Percentiles rank a stretch among this genome's conserved stretches.
Evolutionary conservation across 116 monocot genomes (phyloP).

Genomic region (Dioscorea cayenensis): DNA sequence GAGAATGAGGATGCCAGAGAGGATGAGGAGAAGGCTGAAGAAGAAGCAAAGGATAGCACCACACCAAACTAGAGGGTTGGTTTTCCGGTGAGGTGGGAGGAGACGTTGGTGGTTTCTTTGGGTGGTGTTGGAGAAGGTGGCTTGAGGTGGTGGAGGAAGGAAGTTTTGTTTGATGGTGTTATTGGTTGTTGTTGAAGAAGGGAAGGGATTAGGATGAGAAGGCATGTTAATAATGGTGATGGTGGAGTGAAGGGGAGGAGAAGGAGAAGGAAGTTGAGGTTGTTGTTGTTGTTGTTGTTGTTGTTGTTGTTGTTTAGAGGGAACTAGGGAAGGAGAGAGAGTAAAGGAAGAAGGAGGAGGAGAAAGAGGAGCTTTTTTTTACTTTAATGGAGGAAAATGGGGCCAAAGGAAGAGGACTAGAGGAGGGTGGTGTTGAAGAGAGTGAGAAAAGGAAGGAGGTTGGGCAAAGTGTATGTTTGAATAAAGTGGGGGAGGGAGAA

Average conservation of each 20-base stretch:
- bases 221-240: background rate
- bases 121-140: background rate
- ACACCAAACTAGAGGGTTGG: slow-evolving; percentile 61
- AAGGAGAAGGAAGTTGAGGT: background rate
- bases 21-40: slow-evolving; percentile 67
- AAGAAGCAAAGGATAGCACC: slow-evolving; percentile 54
- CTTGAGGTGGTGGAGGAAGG: background rate
- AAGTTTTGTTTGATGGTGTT: background rate
- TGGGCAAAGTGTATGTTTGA: background rate
- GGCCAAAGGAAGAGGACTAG: background rate
- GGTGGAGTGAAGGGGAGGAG: background rate
- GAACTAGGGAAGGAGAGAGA: too few species aligned
- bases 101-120: slow-evolving; percentile 16
- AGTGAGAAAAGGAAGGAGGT: background rate
- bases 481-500: background rate
- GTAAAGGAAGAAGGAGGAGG: too few species aligned
- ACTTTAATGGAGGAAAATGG: too few species aligned
- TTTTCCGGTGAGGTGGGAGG: slow-evolving; percentile 43
- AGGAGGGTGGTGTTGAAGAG: background rate
- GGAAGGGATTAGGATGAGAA: background rate
- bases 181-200: background rate
- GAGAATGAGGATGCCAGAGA: slow-evolving; percentile 54
- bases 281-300: background rate
- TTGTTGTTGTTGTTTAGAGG: background rate
- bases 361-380: too few species aligned